These are phyloP conservation scores for Penicillium bialowiezense DNA, from an alignment of 495 filamentous ascomycete genomes.

Conservation along the genomic window DNA sequence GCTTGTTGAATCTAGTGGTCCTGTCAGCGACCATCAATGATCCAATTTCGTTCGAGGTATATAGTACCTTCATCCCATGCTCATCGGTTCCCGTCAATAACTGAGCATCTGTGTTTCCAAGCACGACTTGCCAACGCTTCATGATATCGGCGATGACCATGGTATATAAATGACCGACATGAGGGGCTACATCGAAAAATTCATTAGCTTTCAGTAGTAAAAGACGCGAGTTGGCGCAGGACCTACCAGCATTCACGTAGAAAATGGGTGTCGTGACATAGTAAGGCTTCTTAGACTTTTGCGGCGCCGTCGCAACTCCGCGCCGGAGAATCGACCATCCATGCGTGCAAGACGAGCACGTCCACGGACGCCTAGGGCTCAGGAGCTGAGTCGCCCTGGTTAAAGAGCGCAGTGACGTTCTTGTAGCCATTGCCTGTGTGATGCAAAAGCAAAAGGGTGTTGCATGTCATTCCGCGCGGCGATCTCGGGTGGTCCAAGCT, in stretches of 20 bases:
- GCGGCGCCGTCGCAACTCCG: conserved; percentile 33
- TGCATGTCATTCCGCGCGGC: conserved; percentile 26
- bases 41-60: no score
- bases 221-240: neutral
- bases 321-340: conserved; percentile 21
- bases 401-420: conserved; percentile 30
- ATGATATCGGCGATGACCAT: conserved; percentile 88
- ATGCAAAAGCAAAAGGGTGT: conserved; percentile 12
- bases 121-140: conserved; percentile 86
- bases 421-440: conserved; percentile 33
- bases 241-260: conserved; percentile 92
- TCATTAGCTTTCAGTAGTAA: no score
- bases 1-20: conserved; percentile 74
- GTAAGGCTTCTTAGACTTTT: conserved; percentile 68
- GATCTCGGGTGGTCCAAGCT: conserved; percentile 43
- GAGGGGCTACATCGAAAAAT: conserved; percentile 63
- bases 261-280: conserved; percentile 98
- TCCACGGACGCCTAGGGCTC: conserved; percentile 28
- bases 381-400: conserved; percentile 31
- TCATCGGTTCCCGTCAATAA: conserved; percentile 95
- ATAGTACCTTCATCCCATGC: conserved; percentile 81
- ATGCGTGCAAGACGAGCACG: conserved; percentile 28
- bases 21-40: conserved; percentile 14
- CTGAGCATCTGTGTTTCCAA: conserved; percentile 62
- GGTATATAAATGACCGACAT: conserved; percentile 92